A percentile compares a stretch with the other conserved stretches of the same genome.
phyloP scores from a whole-genome alignment of 2,329 filamentous ascomycete species.

The Myriangium duriaei region DNA sequence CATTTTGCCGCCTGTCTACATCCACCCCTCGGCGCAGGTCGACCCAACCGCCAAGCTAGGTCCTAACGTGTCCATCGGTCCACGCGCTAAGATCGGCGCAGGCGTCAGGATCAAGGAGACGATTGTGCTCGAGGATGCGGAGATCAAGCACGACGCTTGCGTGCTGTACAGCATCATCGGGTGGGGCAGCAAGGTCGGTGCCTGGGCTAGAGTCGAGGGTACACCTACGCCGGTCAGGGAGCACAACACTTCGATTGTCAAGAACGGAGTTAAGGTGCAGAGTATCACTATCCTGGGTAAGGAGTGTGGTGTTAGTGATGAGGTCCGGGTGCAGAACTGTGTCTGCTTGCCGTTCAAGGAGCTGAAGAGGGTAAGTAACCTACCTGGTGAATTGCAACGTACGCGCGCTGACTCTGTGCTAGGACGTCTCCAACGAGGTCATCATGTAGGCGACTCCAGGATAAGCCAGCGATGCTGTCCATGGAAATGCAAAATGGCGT shows the following conservation, averaged over 20 bases:
- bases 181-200: conserved; percentile 88
- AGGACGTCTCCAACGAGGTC: conserved; percentile 75
- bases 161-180: conserved; percentile 93
- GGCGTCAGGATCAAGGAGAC: conserved; percentile 91
- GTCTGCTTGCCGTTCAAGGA: conserved; percentile 97
- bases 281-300: conserved; percentile 96
- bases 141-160: conserved; percentile 94
- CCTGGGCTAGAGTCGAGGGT: conserved; percentile 97
- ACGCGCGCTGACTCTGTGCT: conserved; percentile 8
- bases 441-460: conserved; percentile 60
- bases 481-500: too few species aligned
- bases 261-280: conserved; percentile 97
- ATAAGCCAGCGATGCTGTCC: neutral
- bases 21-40: conserved; percentile 80
- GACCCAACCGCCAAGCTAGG: conserved; percentile 94
- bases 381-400: conserved; percentile 1
- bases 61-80: conserved; percentile 90
- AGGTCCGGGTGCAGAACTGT: conserved; percentile 94
- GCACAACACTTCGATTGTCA: conserved; percentile 88
- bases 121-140: conserved; percentile 85
- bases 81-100: conserved; percentile 71
- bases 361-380: conserved; percentile 77
- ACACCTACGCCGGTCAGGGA: conserved; percentile 77
- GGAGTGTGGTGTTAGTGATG: conserved; percentile 86
- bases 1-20: conserved; percentile 86